Evolutionary conservation across 2,329 filamentous ascomycete genomes (phyloP).

Genomic region (Venturiaceae sp.): DNA sequence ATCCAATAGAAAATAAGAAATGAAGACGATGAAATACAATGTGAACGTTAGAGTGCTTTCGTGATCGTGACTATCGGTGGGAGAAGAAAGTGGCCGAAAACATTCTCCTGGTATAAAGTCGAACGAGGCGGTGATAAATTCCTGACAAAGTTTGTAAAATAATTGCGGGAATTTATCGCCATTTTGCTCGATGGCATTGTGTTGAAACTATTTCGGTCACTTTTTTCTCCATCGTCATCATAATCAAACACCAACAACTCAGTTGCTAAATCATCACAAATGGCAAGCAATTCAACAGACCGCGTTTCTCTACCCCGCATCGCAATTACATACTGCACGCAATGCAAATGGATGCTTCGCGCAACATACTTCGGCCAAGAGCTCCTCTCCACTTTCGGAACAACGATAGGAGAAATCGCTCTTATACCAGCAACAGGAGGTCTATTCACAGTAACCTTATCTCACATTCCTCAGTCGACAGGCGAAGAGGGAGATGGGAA

Average conservation of each 20-base stretch:
- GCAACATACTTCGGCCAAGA: slow-evolving; percentile 91
- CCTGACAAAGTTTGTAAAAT: too few species aligned
- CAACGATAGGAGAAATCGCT: slow-evolving; percentile 74
- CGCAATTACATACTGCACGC: slow-evolving; percentile 76
- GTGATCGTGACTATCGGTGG: too few species aligned
- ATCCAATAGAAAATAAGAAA: not conserved
- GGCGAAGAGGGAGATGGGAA: not conserved
- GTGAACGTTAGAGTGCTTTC: too few species aligned
- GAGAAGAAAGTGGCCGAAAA: too few species aligned
- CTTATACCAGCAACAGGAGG: slow-evolving; percentile 80
- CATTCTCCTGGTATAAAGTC: too few species aligned
- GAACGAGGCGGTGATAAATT: too few species aligned
- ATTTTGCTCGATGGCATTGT: too few species aligned
- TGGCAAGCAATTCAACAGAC: not conserved
- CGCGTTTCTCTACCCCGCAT: slow-evolving; percentile 50
- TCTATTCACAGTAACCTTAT: slow-evolving; percentile 66
- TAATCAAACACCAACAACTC: not conserved
- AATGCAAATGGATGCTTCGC: slow-evolving; percentile 79
- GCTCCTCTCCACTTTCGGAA: slow-evolving; percentile 84
- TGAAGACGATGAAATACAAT: too few species aligned
- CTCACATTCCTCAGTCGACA: slow-evolving; percentile 15
- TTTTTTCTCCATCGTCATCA: not conserved
- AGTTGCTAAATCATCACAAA: slow-evolving; percentile 1
- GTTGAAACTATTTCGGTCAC: too few species aligned
- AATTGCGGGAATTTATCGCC: too few species aligned